phyloP scores from a whole-genome alignment of 345 rosid genomes.

The Luvunga scandens region DNA sequence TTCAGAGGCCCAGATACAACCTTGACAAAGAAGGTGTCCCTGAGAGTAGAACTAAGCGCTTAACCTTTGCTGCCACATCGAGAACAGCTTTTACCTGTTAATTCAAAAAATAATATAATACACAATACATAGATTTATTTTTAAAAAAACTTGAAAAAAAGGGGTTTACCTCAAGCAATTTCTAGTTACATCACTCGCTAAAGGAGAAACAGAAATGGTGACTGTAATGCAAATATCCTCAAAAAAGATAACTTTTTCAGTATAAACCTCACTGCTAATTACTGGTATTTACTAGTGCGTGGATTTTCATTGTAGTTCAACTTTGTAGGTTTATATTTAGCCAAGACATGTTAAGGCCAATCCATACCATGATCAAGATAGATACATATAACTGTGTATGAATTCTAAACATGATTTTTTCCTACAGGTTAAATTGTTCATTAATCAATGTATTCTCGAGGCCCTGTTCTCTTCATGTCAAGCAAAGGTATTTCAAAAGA shows the following conservation, averaged over 20 bases:
- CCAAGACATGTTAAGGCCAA: neutral
- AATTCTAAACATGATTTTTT: neutral
- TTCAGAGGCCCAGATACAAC: slow-evolving; percentile 43
- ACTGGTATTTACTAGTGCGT: neutral
- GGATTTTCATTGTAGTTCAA: neutral
- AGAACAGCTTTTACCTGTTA: slow-evolving; percentile 74
- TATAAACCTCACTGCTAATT: neutral
- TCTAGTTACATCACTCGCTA: neutral
- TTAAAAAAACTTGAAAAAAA: neutral
- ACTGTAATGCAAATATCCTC: neutral
- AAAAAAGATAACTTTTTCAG: neutral
- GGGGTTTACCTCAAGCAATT: neutral
- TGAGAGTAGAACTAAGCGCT: slow-evolving; percentile 71
- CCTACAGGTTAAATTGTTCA: neutral
- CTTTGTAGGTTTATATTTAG: neutral
- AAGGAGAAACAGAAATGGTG: neutral
- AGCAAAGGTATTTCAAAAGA: neutral
- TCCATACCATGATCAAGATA: neutral
- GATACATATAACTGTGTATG: neutral
- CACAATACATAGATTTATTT: neutral
- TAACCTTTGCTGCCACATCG: slow-evolving; percentile 73
- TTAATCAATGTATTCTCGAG: neutral
- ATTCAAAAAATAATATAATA: slow-evolving; percentile 19
- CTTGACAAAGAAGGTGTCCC: slow-evolving; percentile 99
- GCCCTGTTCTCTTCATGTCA: neutral